phyloP scores from a whole-genome alignment of 768 basidiomycete genomes.

The Royoungia palumana region DNA sequence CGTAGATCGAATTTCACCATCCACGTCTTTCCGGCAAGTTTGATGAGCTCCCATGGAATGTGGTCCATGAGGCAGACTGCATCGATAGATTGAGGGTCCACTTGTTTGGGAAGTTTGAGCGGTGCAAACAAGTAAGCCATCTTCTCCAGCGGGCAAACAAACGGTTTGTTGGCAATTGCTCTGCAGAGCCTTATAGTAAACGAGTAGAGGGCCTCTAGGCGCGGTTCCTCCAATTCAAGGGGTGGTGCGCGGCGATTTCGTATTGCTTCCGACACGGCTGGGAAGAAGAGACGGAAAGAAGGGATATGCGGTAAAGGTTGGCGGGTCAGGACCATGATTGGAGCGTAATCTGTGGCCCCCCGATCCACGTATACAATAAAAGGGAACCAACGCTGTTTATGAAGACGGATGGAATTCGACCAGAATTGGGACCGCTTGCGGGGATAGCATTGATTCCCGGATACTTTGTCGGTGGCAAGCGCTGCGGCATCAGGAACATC shows the following conservation, averaged over 20 bases:
- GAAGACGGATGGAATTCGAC: slow-evolving; percentile 39
- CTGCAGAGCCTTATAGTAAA: slow-evolving; percentile 68
- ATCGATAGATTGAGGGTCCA: slow-evolving; percentile 25
- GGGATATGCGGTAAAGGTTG: slow-evolving; percentile 58
- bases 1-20: slow-evolving; percentile 45
- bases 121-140: slow-evolving; percentile 71
- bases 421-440: slow-evolving; percentile 68
- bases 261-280: slow-evolving; percentile 43
- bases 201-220: slow-evolving; percentile 45
- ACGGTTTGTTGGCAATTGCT: slow-evolving; percentile 63
- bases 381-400: slow-evolving; percentile 23
- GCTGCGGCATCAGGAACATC: background rate
- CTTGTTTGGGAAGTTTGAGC: slow-evolving; percentile 34
- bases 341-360: slow-evolving; percentile 40
- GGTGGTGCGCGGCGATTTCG: slow-evolving; percentile 46
- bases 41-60: slow-evolving; percentile 65
- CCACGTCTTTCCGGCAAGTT: slow-evolving; percentile 50
- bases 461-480: slow-evolving; percentile 25
- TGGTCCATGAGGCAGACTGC: slow-evolving; percentile 35
- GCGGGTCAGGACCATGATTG: slow-evolving; percentile 65
- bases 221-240: slow-evolving; percentile 45
- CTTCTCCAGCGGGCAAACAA: slow-evolving; percentile 49
- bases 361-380: slow-evolving; percentile 41
- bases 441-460: slow-evolving; percentile 52
- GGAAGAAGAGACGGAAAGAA: slow-evolving; percentile 58